Evolutionary conservation across 108 stramenopile genomes (phyloP), one percentile per base, ranked within the genome.

Genomic region (Chaetoceros muelleri): DNA sequence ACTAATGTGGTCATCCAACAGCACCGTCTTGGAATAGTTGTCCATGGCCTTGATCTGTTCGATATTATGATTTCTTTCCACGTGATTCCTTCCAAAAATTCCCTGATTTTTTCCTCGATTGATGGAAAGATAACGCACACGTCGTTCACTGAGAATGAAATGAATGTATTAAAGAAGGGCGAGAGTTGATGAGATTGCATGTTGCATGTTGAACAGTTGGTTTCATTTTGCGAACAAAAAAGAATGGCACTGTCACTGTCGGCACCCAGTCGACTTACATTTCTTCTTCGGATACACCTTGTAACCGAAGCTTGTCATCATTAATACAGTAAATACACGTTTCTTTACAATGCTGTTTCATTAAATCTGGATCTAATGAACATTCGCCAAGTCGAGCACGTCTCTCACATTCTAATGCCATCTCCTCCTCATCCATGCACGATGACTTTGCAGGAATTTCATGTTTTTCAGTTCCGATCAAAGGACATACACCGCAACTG

Each of bases 401-500:
- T 13, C 34, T 40, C 34, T 40, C 34, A 40, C 34, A 40, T 40
- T 40, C 34, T n/a, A n/a, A n/a, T 13, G 34, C 34, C 5, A 13
- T 5, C 8, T 5, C 13, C 34, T 40, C 34, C 5, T 10, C 34
- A 13, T 40, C 34, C 13, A 10, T 5, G 13, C 34, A 40, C 34
- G 13, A 5, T 10, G 5, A 5, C 13, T 5, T 40, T 13, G 34
- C 8, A 10, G 34, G 8, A 10, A 13, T 40, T 10, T 13, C 13
- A 40, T 40, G 34, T 10, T 13, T 40, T 40, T 40, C 13, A 10
- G 8, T 13, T 13, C 13, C 34, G 5, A 23, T 2, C 2, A 40
- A 2, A n/a, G n/a, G 19, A 61, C 67, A 68, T 19, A 45, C 24
- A 10, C 60, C 20, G 30, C 67, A 68, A 27, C 52, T 53, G 23